Base-by-base conservation (phyloP, 352 stramenopile genomes). In the Phytophthora pluvialis region DNA sequence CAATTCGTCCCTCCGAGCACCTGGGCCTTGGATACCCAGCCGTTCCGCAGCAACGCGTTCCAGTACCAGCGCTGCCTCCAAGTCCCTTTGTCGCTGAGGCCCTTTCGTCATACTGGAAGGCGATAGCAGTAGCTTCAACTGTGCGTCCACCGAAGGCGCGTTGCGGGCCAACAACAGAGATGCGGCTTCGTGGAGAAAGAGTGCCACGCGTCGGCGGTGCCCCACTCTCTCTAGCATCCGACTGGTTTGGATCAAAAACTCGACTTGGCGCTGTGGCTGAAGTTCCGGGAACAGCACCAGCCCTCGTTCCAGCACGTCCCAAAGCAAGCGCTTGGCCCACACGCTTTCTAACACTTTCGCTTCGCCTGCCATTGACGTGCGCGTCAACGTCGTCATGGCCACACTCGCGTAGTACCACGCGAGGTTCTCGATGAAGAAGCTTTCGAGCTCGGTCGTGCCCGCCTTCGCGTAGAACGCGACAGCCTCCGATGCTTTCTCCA, bases 401-500 rank as follows among this genome's bases (percentile, higher is more conserved):
- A 92, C 74, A 2, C 63, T 51, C 4, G 83, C 77, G 49, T 93
- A 94, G 40, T 94, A 93, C 73, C 78, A 89, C 2, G 77, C 88
- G 5, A 93, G 52, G 42, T 88, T 83, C 46, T 90, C 72, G 21
- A 96, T 75, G 2, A 96, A 50, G 33, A 86, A 36, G 49, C 78
- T 86, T 60, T 94, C 86, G n/a, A 96, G 77, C 28, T 89, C 84
- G 12, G 29, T 70, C 38, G 83, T 86, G 25, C 84, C 78, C 4
- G 80, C 83, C 28, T 80, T 82, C 1, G 81, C 75, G 61, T 96
- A 96, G 49, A 91, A 64, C 7, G 66, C 55, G 12, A 91, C 58
- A 0, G 88, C 86, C 35, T 96, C 88, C 0, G 86, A 93, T 0
- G 81, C 73, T 58, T 92, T 91, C 31, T 96, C 88, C 35, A 94